phyloP scores from a whole-genome alignment of 495 filamentous ascomycete genomes.

The Friedmanniomyces simplex region DNA sequence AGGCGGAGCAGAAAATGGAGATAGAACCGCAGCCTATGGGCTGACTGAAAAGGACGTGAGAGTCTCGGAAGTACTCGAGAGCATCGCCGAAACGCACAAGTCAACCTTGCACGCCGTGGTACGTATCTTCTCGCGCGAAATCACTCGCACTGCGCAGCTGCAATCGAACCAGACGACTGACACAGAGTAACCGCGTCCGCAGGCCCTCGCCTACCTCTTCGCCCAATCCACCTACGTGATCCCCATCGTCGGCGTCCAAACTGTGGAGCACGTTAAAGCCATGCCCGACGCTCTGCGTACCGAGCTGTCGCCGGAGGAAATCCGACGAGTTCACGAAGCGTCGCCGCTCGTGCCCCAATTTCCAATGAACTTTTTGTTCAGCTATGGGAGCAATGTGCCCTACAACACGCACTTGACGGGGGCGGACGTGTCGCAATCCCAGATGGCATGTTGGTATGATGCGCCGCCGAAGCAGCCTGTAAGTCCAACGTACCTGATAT shows the following conservation, averaged over 20 bases:
- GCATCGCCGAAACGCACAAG: background rate
- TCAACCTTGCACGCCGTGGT: slow-evolving; percentile 2
- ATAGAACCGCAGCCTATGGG: background rate
- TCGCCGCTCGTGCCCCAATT: slow-evolving; percentile 1
- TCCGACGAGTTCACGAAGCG: background rate
- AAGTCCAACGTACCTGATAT: too few relatives aligned
- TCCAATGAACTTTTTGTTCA: slow-evolving; percentile 8
- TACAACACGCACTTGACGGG: too few relatives aligned
- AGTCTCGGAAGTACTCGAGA: background rate
- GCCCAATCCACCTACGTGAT: slow-evolving; percentile 7
- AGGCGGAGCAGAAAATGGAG: background rate
- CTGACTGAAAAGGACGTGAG: background rate
- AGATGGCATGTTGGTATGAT: too few relatives aligned
- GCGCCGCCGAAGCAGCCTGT: too few relatives aligned
- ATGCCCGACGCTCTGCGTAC: slow-evolving; percentile 2
- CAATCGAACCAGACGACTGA: too few relatives aligned
- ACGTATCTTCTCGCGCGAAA: too few relatives aligned
- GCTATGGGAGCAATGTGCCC: too few relatives aligned
- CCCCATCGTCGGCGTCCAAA: slow-evolving; percentile 9
- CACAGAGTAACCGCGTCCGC: too few relatives aligned
- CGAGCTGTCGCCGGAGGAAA: slow-evolving; percentile 3
- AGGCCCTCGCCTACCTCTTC: slow-evolving; percentile 7
- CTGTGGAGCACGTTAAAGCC: slow-evolving; percentile 6
- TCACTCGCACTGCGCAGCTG: too few relatives aligned
- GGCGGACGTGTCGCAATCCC: too few relatives aligned